phyloP scores from a whole-genome alignment of 371 early-diverging fungal genomes.

The Encephalitozoon intestinalis region DNA sequence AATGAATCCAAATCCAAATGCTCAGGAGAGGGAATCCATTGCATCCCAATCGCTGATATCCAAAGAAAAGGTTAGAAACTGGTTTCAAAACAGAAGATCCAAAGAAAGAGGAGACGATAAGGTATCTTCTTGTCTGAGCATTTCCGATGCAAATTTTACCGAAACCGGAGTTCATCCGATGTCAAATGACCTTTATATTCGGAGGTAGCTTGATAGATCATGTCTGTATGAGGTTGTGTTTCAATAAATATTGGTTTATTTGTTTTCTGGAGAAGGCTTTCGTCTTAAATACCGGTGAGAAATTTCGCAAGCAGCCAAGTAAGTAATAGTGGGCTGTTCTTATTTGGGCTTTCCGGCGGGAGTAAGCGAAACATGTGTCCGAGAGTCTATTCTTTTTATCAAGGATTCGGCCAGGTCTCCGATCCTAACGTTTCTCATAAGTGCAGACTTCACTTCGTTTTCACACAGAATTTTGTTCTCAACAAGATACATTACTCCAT shows the following conservation, averaged over 20 bases:
- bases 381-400: neutral
- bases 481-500: neutral
- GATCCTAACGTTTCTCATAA: neutral
- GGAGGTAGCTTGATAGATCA: neutral
- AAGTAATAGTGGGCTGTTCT: too few species aligned
- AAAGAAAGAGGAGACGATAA: constrained; percentile 37
- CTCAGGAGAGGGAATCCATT: constrained; percentile 36
- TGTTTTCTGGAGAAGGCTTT: neutral
- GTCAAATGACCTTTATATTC: constrained; percentile 36
- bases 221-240: neutral
- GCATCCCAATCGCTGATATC: constrained; percentile 26
- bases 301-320: too few species aligned
- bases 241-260: neutral
- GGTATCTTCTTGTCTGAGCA: neutral
- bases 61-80: constrained; percentile 53
- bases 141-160: neutral
- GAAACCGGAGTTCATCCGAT: constrained; percentile 11
- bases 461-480: neutral
- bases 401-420: neutral
- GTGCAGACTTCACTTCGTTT: neutral
- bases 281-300: neutral
- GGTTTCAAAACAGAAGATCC: constrained; percentile 61
- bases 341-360: too few species aligned
- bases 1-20: constrained; percentile 49
- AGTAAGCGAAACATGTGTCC: too few species aligned